These are phyloP conservation scores for Houttuynia cordata DNA, from an alignment of 164 flowering plant genomes.

Conservation along the genomic window DNA sequence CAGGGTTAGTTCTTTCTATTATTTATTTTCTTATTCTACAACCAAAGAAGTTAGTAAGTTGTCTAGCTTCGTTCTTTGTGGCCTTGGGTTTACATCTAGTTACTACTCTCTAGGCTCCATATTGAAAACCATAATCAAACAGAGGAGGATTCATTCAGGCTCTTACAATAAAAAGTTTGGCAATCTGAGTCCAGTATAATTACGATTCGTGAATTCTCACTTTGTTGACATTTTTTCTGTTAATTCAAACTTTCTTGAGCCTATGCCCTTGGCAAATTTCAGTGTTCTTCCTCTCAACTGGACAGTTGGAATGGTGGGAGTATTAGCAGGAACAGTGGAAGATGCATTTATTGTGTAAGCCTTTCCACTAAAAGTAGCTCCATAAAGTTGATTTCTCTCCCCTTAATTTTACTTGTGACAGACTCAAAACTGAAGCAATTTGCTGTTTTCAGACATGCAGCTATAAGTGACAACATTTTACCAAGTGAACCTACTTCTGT, in stretches of 20 bases:
- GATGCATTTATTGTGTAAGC: constrained; percentile 78
- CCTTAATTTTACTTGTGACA: neutral
- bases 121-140: no score
- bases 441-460: constrained; percentile 60
- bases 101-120: no score
- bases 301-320: constrained; percentile 93
- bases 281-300: constrained; percentile 88
- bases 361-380: constrained; percentile 1
- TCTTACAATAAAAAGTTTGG: no score
- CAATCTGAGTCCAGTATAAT: no score
- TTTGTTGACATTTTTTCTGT: no score
- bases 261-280: constrained; percentile 4
- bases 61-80: neutral
- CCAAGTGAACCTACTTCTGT: constrained; percentile 14
- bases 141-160: no score
- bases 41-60: no score
- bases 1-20: constrained; percentile 38
- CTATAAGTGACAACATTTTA: constrained; percentile 45
- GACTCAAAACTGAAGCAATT: neutral
- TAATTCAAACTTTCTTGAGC: no score
- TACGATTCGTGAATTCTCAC: no score
- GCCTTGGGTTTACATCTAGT: no score
- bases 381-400: neutral
- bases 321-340: constrained; percentile 75
- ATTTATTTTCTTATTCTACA: neutral